A percentile compares a stretch with the other conserved stretches of the same genome.
Conservation (phyloP, 345 rosid species). For the Bruguiera gymnorhiza region DNA sequence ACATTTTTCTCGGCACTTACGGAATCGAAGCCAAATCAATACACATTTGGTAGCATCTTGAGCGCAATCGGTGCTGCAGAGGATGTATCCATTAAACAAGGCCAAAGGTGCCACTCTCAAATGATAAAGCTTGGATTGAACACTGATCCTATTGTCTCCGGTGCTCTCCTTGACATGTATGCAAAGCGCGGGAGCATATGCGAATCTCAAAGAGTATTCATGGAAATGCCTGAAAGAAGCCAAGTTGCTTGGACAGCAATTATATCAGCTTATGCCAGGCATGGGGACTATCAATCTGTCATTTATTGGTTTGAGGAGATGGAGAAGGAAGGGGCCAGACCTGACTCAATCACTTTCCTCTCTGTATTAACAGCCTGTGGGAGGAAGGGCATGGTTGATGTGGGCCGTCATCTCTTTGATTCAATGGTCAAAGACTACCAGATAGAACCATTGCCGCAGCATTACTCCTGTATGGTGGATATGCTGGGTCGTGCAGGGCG, state of each 20-base stretch:
- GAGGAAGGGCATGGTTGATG: conserved; percentile 74
- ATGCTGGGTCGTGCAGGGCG: conserved; percentile 82
- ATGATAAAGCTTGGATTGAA: conserved; percentile 58
- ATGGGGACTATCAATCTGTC: conserved; percentile 76
- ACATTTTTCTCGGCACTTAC: conserved; percentile 37
- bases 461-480: conserved; percentile 90
- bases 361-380: conserved; percentile 74
- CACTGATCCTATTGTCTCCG: conserved; percentile 56
- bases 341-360: conserved; percentile 78
- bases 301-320: conserved; percentile 59
- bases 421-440: conserved; percentile 53
- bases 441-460: conserved; percentile 67
- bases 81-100: conserved; percentile 69
- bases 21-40: conserved; percentile 60
- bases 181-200: conserved; percentile 83
- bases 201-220: conserved; percentile 63
- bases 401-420: conserved; percentile 51
- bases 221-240: conserved; percentile 46
- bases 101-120: conserved; percentile 70
- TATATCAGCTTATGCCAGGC: conserved; percentile 80
- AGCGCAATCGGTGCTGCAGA: conserved; percentile 75
- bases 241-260: conserved; percentile 81
- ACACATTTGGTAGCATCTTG: conserved; percentile 82
- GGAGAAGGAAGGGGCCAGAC: conserved; percentile 51
- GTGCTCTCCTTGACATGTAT: conserved; percentile 89